Conservation (phyloP, 176 grass and related monocot genomes). For the Phoenix roebelenii region DNA sequence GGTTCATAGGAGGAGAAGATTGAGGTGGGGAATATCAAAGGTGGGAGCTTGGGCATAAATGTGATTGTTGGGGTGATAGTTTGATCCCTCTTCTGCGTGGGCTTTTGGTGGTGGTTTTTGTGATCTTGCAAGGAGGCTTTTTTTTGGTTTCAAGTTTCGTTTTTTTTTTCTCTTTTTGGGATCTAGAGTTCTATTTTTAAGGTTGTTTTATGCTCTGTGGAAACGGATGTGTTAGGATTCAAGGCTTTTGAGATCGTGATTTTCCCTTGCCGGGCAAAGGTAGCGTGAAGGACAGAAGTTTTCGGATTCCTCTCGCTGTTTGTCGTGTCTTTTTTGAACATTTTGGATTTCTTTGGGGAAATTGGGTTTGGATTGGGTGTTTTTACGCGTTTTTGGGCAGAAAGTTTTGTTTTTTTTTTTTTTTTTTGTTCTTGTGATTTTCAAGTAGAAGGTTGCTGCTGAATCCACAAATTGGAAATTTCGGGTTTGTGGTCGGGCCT, state of each 20-base stretch:
- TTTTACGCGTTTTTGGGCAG: not conserved
- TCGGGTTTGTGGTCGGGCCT: not conserved
- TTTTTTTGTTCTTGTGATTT: not conserved
- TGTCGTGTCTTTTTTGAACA: not conserved
- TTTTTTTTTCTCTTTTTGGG: not conserved
- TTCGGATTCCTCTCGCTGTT: not conserved
- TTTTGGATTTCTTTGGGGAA: not conserved
- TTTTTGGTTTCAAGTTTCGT: not conserved
- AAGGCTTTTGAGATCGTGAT: not conserved
- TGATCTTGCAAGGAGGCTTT: not conserved
- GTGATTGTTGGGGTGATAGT: not conserved
- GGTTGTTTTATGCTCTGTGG: not conserved
- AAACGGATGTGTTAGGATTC: not conserved
- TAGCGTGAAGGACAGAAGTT: not conserved
- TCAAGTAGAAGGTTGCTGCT: too few relatives aligned
- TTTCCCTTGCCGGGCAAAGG: slow-evolving; percentile 7
- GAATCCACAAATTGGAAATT: not conserved
- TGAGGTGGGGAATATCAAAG: not conserved
- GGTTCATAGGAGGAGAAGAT: not conserved
- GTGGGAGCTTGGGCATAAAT: too few relatives aligned
- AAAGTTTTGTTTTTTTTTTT: not conserved
- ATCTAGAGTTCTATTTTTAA: not conserved
- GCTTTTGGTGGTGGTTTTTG: not conserved
- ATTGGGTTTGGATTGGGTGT: not conserved
- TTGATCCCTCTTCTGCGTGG: not conserved